Evolutionary conservation across 176 grass and related monocot genomes (phyloP), one percentile per base, ranked within the genome.

Genomic region (Carex myosuroides): DNA sequence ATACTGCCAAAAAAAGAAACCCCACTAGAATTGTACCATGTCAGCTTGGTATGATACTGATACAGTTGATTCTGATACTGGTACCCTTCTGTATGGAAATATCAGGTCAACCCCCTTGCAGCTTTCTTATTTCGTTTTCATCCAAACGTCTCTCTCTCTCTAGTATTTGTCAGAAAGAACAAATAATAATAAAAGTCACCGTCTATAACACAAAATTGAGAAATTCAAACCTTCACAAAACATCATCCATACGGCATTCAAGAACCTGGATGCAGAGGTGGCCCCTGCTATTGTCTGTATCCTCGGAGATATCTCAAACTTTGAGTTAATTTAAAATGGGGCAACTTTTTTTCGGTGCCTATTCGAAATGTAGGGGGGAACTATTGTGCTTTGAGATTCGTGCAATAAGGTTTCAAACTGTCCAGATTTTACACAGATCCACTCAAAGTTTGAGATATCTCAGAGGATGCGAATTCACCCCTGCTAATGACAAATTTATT

Each of bases 201-300:
- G 85, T 58, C 70, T 91, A 65, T 84, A 89, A 35, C 44, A 75
- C 33, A 86, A 6, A 79, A 88, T 78, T 70, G 50, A 87, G 17
- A 94, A 84, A 67, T 91, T 88, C 86, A 46, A 87, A 71, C 68
- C 29, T 50, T 52, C 88, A 44, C 87, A 90, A 86, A 74, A 88
- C 50, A 85, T 90, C 77, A 83, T 90, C 58, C 85, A 92, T 65
- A 86, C 41, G 26, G 90, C 90, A 85, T 32, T 83, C 57, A 92
- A 90, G 77, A 88, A 87, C 53, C 86, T 90, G 7, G 88, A 59
- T 32, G 6, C 6, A 8, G 6, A 44, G 42, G 6, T 44, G 6
- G 0, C 1, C 42, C 6, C 42, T 39, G 37, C 32, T 3, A 33
- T 2, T 2, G 32, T 33, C 32, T 33, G 32, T 33, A 33, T 33